These are phyloP conservation scores for Durio zibethinus DNA, from an alignment of 345 rosid species.

Conservation along the genomic window DNA sequence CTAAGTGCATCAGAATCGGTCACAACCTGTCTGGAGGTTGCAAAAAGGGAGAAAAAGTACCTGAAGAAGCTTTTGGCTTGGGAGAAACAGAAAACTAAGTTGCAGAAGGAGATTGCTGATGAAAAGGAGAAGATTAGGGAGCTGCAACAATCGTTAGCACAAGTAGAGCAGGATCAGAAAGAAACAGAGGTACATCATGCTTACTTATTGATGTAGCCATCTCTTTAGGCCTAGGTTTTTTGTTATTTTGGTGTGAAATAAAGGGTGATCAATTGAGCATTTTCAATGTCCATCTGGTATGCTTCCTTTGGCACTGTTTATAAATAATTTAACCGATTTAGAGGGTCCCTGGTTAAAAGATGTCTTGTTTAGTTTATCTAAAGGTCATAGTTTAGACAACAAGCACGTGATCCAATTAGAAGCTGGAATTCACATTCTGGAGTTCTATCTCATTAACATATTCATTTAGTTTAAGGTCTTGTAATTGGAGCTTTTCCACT, in stretches of 20 bases:
- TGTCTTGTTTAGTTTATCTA: conserved; percentile 1
- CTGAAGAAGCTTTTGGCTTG: conserved; percentile 71
- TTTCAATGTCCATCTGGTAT: neutral
- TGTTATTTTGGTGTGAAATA: neutral
- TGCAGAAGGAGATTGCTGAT: conserved; percentile 67
- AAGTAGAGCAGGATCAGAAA: conserved; percentile 48
- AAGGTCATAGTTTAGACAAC: neutral
- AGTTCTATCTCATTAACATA: neutral
- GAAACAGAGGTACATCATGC: conserved; percentile 65
- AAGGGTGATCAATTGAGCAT: neutral
- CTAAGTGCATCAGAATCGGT: conserved; percentile 87
- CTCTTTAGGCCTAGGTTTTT: neutral
- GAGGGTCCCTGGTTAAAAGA: neutral
- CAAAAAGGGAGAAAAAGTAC: conserved; percentile 79
- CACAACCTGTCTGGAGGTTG: conserved; percentile 58
- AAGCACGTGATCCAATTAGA: neutral
- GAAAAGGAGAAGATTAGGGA: conserved; percentile 75
- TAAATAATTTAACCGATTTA: neutral
- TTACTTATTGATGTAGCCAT: conserved; percentile 13
- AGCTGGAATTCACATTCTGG: neutral
- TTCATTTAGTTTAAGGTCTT: neutral
- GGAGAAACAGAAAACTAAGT: conserved; percentile 80
- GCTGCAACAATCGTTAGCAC: conserved; percentile 46
- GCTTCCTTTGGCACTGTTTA: neutral
- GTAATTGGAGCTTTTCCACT: neutral